These are phyloP conservation scores for Achaetomium macrosporum DNA, from an alignment of 2,329 filamentous ascomycete species.

Conservation along the genomic window DNA sequence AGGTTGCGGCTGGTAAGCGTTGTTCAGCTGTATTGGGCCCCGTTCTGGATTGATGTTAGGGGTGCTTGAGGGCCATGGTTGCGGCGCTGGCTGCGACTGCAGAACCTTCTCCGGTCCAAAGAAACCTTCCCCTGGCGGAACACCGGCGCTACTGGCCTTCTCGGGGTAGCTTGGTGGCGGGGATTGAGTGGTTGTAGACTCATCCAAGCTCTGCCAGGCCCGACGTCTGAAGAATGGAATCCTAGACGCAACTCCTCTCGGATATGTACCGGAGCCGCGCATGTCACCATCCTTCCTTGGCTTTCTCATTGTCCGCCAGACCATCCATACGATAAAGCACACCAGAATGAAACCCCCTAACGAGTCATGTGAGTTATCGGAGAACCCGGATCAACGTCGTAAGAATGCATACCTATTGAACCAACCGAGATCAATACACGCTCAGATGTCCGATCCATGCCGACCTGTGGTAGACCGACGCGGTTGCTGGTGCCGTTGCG, in stretches of 20 bases:
- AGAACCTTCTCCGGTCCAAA: constrained; percentile 21
- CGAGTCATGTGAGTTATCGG: constrained; percentile 1
- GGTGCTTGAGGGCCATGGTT: neutral
- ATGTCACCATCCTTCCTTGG: constrained; percentile 25
- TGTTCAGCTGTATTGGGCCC: neutral
- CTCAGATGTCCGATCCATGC: constrained; percentile 26
- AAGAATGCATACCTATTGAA: constrained; percentile 29
- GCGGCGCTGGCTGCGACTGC: neutral
- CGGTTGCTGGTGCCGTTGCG: constrained; percentile 2
- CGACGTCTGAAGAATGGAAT: constrained; percentile 32
- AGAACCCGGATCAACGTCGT: neutral
- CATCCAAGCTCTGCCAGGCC: constrained; percentile 30
- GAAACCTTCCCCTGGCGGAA: constrained; percentile 13
- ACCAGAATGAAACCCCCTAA: constrained; percentile 41
- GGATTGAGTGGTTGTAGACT: constrained; percentile 12
- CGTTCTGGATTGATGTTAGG: neutral
- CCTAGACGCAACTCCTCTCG: constrained; percentile 26
- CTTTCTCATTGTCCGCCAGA: constrained; percentile 36
- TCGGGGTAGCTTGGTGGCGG: constrained; percentile 23
- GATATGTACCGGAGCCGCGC: constrained; percentile 12
- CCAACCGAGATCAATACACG: constrained; percentile 30
- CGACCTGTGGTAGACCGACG: constrained; percentile 8
- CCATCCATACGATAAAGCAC: constrained; percentile 40
- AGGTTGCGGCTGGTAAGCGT: constrained; percentile 1
- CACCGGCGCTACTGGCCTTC: constrained; percentile 11